Evolutionary conservation across 1,139 yeast genomes (phyloP).

Genomic region (Saccharomyces hybrid): DNA sequence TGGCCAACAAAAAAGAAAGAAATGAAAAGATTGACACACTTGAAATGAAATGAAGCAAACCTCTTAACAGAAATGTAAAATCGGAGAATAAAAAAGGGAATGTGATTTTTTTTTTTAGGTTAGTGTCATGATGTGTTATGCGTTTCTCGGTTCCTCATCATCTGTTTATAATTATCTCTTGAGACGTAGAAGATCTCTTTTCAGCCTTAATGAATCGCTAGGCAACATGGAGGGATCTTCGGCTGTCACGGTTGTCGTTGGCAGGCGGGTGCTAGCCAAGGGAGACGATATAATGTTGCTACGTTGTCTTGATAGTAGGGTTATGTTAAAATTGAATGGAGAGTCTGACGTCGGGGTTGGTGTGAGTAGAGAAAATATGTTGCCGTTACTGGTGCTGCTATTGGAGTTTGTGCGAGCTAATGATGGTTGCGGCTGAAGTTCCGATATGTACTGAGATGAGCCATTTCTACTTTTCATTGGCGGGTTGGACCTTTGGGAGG

Average conservation of each 20-base stretch:
- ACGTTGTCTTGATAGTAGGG: slow-evolving; percentile 11
- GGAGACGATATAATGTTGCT: slow-evolving; percentile 6
- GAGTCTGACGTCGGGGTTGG: slow-evolving; percentile 1
- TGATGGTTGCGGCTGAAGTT: not conserved
- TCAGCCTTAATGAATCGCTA: not conserved
- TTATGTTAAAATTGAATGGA: slow-evolving; percentile 5
- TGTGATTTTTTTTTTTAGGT: slow-evolving; percentile 1
- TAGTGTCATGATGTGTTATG: not conserved
- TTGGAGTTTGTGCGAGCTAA: not conserved
- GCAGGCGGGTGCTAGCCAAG: not conserved
- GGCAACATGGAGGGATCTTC: not conserved
- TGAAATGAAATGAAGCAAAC: not conserved
- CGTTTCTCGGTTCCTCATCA: not conserved
- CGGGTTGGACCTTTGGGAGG: not conserved
- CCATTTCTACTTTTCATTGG: not conserved
- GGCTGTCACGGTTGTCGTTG: not conserved
- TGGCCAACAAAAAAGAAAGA: slow-evolving; percentile 2
- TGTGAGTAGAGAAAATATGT: not conserved
- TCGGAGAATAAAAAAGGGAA: not conserved
- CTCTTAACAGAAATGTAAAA: not conserved
- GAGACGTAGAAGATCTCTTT: not conserved
- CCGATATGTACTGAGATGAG: not conserved
- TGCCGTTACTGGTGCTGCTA: not conserved
- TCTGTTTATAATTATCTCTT: not conserved
- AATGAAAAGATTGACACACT: not conserved